phyloP scores from a whole-genome alignment of 73 alveolate genomes.

The Paramecium caudatum region DNA sequence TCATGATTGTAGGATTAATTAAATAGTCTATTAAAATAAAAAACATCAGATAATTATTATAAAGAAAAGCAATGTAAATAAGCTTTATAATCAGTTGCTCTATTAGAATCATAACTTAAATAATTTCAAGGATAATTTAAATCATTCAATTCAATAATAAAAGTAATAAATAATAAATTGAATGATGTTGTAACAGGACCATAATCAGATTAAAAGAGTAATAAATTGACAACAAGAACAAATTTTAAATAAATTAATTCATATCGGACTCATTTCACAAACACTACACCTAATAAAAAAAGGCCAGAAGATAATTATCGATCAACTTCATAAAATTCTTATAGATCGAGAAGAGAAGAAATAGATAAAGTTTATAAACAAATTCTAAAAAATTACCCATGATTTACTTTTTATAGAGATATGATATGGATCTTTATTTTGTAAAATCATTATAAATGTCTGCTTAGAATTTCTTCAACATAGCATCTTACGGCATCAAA shows the following conservation, averaged over 20 bases:
- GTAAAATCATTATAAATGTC: no score
- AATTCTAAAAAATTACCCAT: neutral
- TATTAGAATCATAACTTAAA: conserved; percentile 9
- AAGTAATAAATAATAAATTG: neutral
- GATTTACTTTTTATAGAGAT: no score
- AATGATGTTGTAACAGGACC: conserved; percentile 6
- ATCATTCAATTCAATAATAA: neutral
- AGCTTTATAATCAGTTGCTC: neutral
- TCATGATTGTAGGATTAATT: neutral
- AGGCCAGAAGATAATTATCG: neutral
- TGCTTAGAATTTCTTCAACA: neutral
- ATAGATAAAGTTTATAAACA: conserved; percentile 34
- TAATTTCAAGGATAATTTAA: conserved; percentile 20
- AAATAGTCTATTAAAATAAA: neutral
- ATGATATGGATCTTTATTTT: no score
- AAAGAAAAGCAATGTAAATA: conserved; percentile 21
- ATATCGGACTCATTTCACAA: conserved; percentile 9
- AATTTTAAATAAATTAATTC: neutral
- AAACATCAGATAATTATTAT: conserved; percentile 27
- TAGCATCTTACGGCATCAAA: conserved; percentile 43
- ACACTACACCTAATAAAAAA: conserved; percentile 28
- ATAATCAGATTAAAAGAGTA: neutral
- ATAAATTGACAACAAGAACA: neutral
- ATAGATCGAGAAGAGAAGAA: conserved; percentile 33
- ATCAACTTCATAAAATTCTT: neutral